A percentile compares a stretch with the other conserved stretches of the same genome.
phyloP scores from a whole-genome alignment of 352 stramenopile genomes.

The Globisporangium barbulae region DNA sequence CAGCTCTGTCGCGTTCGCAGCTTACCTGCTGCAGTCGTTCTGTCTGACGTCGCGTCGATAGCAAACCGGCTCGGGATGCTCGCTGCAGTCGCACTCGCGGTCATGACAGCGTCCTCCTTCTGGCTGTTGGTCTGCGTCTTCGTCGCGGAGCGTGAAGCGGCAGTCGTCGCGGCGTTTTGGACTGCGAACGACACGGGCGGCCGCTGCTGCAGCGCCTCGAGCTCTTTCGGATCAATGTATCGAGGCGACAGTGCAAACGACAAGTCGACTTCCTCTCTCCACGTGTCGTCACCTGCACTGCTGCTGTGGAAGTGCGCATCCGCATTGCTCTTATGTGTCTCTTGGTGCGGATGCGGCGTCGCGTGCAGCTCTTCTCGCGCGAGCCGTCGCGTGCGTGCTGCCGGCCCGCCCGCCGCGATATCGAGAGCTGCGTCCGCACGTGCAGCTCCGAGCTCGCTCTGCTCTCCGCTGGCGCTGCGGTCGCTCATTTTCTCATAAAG shows the following conservation, averaged over 20 bases:
- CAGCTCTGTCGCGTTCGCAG: constrained; percentile 36
- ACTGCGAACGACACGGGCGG: constrained; percentile 43
- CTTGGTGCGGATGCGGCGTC: not conserved
- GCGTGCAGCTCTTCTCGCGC: constrained; percentile 12
- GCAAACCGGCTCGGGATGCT: not conserved
- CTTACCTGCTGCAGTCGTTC: not conserved
- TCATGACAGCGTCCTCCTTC: constrained; percentile 11
- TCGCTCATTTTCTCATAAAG: not conserved
- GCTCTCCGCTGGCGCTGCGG: not conserved
- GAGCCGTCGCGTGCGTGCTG: constrained; percentile 13
- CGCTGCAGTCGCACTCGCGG: not conserved
- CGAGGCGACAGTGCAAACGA: constrained; percentile 30
- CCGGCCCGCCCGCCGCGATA: constrained; percentile 3
- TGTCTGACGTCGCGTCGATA: not conserved
- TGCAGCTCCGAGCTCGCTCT: not conserved
- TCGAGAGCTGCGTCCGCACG: not conserved
- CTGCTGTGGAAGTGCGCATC: not conserved
- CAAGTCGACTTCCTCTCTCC: not conserved
- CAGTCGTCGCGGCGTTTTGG: constrained; percentile 19
- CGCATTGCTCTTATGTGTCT: not conserved
- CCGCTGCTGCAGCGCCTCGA: constrained; percentile 31
- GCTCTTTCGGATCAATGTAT: constrained; percentile 28
- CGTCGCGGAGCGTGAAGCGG: not conserved
- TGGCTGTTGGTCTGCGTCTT: constrained; percentile 18
- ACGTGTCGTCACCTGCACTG: not conserved